Evolutionary conservation across 2,329 filamentous ascomycete genomes (phyloP), one percentile per base, ranked within the genome.

Genomic region (Aspergillus latus): DNA sequence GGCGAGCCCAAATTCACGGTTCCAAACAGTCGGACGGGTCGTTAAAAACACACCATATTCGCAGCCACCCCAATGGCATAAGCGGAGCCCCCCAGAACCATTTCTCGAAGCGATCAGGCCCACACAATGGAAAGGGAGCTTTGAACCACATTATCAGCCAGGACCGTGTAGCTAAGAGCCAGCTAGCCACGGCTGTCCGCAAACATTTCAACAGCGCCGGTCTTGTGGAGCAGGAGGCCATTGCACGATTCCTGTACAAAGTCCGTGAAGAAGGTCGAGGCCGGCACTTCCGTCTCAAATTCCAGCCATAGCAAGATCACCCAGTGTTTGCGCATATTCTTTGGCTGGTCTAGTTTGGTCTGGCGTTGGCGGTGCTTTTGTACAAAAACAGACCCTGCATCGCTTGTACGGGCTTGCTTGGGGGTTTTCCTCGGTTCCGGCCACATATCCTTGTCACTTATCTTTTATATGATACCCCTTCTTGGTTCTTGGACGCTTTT

Each of bases 121-220:
- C 59, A 21, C 48, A 57, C 3, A 53, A 63, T 15, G 61, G 62
- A 34, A 64, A 61, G 53, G 37, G 30, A 44, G 48, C 64, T 9
- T 51, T 71, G 37, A 62, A 67, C 46, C 63, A 64, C 32, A 71
- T 72, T 47, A 64, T 66, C 45, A 68, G 69, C 6, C 73, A 76
- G 54, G 73, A 72, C 51, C 69, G 74, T 42, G 73, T 77, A 37
- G 68, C 69, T 56, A 77, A 77, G 53, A 69, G 74, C 5, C 70
- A 75, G 34, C 70, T 79, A 6, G 75, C 76, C 21, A 65, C 69
- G 16, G 68, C 74, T 0, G 76, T 79, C 28, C 72, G 77, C 46
- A 78, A 76, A 60, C 77, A 79, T 58, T 79, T 79, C 52, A 79
- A 79, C 59, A 76, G 72, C 47, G 74, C 75, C 15, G 76, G 73